Percentiles rank a stretch among this genome's conserved stretches.
Conservation (phyloP, 192 early-diverging fungal species). For the Dissophora ornata region DNA sequence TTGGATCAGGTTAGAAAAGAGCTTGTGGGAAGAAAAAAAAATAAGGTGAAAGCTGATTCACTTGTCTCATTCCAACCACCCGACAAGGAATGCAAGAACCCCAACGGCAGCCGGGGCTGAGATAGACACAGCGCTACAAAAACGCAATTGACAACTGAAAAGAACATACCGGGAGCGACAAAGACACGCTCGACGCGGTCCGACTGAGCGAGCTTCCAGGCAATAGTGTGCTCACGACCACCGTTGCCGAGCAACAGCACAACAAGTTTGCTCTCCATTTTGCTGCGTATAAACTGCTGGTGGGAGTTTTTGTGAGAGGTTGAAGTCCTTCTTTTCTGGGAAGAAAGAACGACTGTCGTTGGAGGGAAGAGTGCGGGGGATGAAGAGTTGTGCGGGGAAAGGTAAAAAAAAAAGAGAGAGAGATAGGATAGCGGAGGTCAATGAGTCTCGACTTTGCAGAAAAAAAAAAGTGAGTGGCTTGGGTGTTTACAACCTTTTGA, state of each 20-base stretch:
- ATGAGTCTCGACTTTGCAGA: background rate
- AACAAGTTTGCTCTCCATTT: conserved; percentile 58
- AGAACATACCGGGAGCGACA: conserved; percentile 86
- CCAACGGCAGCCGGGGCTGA: no score
- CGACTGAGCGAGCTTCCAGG: conserved; percentile 88
- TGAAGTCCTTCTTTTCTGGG: background rate
- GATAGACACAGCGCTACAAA: no score
- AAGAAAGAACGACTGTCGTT: background rate
- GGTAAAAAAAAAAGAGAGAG: background rate
- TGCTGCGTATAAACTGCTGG: background rate
- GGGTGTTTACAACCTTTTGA: background rate
- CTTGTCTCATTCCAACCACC: background rate
- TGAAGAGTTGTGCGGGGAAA: background rate
- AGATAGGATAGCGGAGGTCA: background rate
- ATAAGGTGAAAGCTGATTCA: no score
- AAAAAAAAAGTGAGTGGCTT: background rate
- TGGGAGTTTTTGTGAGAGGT: background rate
- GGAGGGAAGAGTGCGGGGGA: background rate
- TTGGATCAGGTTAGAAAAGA: background rate
- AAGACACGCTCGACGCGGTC: conserved; percentile 81
- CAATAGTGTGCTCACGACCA: conserved; percentile 97
- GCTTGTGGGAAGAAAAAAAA: no score
- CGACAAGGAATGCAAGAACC: no score
- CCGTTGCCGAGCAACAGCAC: conserved; percentile 94
- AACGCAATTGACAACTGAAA: background rate